Base-by-base conservation (phyloP, 1,139 yeast species). In the Dujonia santamariae region DNA sequence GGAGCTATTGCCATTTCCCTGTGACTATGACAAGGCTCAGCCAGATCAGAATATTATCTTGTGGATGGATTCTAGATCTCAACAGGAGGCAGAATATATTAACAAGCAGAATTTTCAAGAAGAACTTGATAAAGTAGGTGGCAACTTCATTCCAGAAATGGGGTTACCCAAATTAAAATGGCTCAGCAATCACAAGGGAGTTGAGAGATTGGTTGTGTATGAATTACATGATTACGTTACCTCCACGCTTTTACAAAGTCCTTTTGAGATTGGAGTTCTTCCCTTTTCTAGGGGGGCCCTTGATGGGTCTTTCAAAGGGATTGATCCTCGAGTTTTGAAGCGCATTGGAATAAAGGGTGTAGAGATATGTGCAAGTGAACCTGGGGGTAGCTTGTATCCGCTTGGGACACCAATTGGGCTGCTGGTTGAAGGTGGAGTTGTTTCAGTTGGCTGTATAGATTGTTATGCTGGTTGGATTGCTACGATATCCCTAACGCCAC, bases 291-390 rank as follows among this genome's bases (percentile, higher is more conserved):
- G 3, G 40, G 44, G 43, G 38, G 72, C 66, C 2, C 51, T 72
- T 37, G 84, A 78, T 49, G 82, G 83, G 2, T 75, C 78, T 13
- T 56, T 75, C 8, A 72, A 70, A 43, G 83, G 84, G 2, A 77
- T 80, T 78, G 40, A 59, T 7, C n/a, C 38, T 1, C 37, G 41
- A 0, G 50, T 60, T 23, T 53, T 67, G 20, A 32, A 31, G 1
- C 35, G 34, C 3, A 37, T 56, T 17, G 57, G 61, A 7, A 45
- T 51, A 22, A 28, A 29, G 3, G 42, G 39, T 18, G 46, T 60
- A 17, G 50, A 48, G 28, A 42, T 56, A 2, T 56, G 47, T 1
- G 24, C 36, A 30, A 24, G 38, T 9, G 41, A 42, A 15, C 29
- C 20, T 11, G n/a, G 9, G 19, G 36, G 31, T 2, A 25, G 27